Evolutionary conservation across 345 rosid genomes (phyloP), one percentile per base, ranked within the genome.

Genomic region (Streptanthus diversifolius): DNA sequence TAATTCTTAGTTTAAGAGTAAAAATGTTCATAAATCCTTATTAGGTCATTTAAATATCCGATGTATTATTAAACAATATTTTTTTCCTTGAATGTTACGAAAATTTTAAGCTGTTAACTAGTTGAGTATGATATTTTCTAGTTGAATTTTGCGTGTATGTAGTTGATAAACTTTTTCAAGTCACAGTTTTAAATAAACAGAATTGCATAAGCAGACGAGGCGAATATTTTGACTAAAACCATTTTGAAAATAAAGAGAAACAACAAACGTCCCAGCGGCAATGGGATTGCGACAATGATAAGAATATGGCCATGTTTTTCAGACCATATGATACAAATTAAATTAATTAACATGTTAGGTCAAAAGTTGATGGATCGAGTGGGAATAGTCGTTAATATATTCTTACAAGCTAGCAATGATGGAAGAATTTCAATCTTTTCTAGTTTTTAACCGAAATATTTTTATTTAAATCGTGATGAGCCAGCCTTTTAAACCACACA

Each of bases 371-470:
- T 52, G 33, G 30, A 52, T 52, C 11, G 10, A 17, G 25, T 24
- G 27, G 43, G 11, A 53, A 24, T n/a, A 24, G 49, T 52, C 14
- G 61, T 37, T 10, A 36, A 25, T 36, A 66, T 39, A 9, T n/a
- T 51, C 47, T 66, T 36, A 35, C 15, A 51, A 51, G 70, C 14
- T 49, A 33, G 59, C 59, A 65, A 65, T 24, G 55, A 49, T 22
- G 4, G 30, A 49, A 5, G 56, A 32, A 51, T 12, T 21, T n/a
- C 19, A 54, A 63, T 8, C 18, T 24, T 14, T 60, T 22, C 66
- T 13, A n/a, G 6, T 63, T 27, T 45, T 7, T 18, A 63, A 18
- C 17, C 27, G 17, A 27, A 9, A 45, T 44, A 18, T 10, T 45
- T 12, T 14, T 41, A 41, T 39, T 52, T 13, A 51, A 36, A 65